Percentiles rank a stretch among this genome's conserved stretches.
Evolutionary conservation across 2,329 filamentous ascomycete species (phyloP).

Genomic region (Microthyrium microscopicum): DNA sequence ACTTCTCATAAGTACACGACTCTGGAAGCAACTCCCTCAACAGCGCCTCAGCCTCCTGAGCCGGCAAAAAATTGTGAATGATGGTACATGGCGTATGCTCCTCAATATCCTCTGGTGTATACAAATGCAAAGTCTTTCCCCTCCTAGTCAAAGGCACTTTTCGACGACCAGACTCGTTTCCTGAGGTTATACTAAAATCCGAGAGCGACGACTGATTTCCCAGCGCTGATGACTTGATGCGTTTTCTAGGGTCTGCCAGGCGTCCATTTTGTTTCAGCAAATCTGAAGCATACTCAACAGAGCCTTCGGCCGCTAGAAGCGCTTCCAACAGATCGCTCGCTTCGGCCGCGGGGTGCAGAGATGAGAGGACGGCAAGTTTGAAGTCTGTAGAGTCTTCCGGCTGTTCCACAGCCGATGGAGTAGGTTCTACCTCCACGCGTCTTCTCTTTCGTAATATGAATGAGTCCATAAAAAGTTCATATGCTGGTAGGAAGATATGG

Average conservation of each 20-base stretch:
- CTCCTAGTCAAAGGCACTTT: conserved; percentile 50
- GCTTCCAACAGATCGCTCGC: conserved; percentile 60
- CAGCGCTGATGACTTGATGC: conserved; percentile 10
- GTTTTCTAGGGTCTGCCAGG: conserved; percentile 18
- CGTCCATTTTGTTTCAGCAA: conserved; percentile 28
- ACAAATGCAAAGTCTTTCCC: conserved; percentile 71
- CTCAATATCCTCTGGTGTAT: conserved; percentile 64
- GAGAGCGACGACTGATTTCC: conserved; percentile 28
- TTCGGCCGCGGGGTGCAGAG: conserved; percentile 48
- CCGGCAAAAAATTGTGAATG: conserved; percentile 74
- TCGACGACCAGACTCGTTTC: conserved; percentile 11
- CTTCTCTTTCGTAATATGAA: conserved; percentile 22
- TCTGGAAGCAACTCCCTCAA: conserved; percentile 62
- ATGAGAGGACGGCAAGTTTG: conserved; percentile 71
- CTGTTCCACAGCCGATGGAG: conserved; percentile 6
- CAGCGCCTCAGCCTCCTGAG: conserved; percentile 54
- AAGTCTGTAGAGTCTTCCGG: conserved; percentile 73
- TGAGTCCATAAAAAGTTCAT: conserved; percentile 23
- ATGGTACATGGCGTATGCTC: conserved; percentile 79
- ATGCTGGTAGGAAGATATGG: no score
- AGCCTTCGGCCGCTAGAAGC: conserved; percentile 61
- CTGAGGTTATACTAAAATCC: conserved; percentile 6
- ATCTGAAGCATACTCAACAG: conserved; percentile 46
- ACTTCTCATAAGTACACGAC: conserved; percentile 50
- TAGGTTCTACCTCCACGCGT: conserved; percentile 11